A percentile compares a stretch with the other conserved stretches of the same genome.
Evolutionary conservation across 495 filamentous ascomycete species (phyloP).

Genomic region (Rostrohypoxylon terebratum): DNA sequence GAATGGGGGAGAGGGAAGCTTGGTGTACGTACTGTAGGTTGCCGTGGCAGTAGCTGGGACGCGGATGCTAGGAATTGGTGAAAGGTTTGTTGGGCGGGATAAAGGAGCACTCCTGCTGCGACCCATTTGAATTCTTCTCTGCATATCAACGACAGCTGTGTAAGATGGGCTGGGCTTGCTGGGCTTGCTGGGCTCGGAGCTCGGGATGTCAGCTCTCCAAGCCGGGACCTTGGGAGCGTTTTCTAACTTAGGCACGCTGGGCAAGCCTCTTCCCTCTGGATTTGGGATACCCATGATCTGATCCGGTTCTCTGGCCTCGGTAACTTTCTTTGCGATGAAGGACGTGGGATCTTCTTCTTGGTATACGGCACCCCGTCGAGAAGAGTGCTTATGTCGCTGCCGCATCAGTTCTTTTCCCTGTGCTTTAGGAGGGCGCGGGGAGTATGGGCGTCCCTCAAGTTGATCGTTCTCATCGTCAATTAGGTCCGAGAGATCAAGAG

Average conservation of each 20-base stretch:
- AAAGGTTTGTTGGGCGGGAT: background rate
- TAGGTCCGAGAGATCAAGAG: constrained; percentile 21
- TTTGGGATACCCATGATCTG: constrained; percentile 10
- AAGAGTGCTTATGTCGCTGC: too few species aligned
- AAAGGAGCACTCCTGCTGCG: background rate
- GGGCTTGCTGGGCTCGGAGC: background rate
- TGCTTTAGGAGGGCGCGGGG: too few species aligned
- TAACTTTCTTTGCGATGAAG: constrained; percentile 26
- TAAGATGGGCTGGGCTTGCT: background rate
- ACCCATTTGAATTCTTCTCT: background rate
- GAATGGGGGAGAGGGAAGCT: background rate
- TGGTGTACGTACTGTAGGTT: background rate
- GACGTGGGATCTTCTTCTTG: too few species aligned
- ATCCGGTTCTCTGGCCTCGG: constrained; percentile 14
- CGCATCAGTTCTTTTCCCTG: too few species aligned
- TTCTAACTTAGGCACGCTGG: constrained; percentile 6
- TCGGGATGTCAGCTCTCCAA: constrained; percentile 26
- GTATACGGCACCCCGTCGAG: too few species aligned
- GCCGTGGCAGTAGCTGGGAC: background rate
- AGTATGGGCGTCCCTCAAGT: background rate
- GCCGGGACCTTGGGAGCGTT: constrained; percentile 22
- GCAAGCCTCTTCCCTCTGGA: background rate
- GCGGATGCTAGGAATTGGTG: background rate
- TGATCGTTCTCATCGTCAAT: constrained; percentile 2
- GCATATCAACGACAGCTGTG: background rate